Evolutionary conservation across 2,329 filamentous ascomycete genomes (phyloP).

Genomic region (Ceratocystis colombiana): DNA sequence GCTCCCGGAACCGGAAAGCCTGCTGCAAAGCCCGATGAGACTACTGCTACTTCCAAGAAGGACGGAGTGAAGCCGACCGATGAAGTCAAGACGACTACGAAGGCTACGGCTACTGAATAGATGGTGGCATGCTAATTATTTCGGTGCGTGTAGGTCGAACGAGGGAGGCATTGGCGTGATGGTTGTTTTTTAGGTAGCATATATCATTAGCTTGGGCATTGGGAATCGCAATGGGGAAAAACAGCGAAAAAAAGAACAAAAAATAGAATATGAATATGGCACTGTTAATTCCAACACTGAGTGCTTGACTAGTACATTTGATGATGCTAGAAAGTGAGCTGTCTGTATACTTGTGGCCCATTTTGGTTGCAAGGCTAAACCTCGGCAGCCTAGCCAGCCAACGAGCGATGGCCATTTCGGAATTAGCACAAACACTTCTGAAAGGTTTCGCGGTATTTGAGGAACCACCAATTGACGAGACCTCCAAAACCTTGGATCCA

Average conservation of each 20-base stretch:
- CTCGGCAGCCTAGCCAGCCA: slow-evolving; percentile 1
- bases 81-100: slow-evolving; percentile 8
- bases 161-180: background rate
- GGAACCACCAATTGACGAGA: background rate
- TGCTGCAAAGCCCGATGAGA: background rate
- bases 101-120: background rate
- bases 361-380: background rate
- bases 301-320: background rate
- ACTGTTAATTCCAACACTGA: background rate
- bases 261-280: background rate
- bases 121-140: background rate
- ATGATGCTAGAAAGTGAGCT: background rate
- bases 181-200: background rate
- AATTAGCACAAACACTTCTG: background rate
- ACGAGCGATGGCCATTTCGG: slow-evolving; percentile 17
- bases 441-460: slow-evolving; percentile 5
- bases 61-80: background rate
- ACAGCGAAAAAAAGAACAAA: background rate
- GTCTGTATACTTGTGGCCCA: slow-evolving; percentile 4
- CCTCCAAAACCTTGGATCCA: background rate
- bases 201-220: background rate
- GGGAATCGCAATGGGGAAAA: background rate
- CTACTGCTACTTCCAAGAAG: background rate
- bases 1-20: slow-evolving; percentile 20
- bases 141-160: background rate